Percentiles rank a stretch among this genome's conserved stretches.
phyloP scores from a whole-genome alignment of 225 moss, liverwort and hornwort genomes.

The Physcomitrellopsis africana region DNA sequence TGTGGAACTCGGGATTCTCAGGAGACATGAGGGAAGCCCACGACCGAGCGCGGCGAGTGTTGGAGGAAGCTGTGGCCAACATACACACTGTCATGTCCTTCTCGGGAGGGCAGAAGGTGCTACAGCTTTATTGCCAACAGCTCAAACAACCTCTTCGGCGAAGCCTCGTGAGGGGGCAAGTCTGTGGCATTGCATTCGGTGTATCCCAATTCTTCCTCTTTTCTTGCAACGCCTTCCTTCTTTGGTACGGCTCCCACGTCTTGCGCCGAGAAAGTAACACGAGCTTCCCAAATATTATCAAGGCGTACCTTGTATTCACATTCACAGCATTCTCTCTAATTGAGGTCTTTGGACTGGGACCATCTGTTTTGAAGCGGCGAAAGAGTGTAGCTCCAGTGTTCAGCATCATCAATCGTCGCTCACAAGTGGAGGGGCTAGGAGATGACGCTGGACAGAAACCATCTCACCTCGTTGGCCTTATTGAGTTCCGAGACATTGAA shows the following conservation, averaged over 20 bases:
- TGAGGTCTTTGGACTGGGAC: constrained; percentile 79
- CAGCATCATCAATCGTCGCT: constrained; percentile 69
- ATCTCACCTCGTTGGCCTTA: constrained; percentile 48
- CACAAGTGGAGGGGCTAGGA: constrained; percentile 44
- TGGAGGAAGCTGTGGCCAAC: constrained; percentile 82
- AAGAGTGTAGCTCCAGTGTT: constrained; percentile 69
- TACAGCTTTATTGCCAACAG: constrained; percentile 72
- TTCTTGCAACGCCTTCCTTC: constrained; percentile 67
- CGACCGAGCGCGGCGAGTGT: constrained; percentile 62
- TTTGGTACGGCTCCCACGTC: constrained; percentile 63
- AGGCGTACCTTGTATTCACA: constrained; percentile 73
- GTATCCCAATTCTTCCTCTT: constrained; percentile 76
- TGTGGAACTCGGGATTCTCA: constrained; percentile 84
- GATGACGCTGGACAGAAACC: constrained; percentile 75
- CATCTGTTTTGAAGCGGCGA: constrained; percentile 69
- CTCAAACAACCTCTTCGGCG: constrained; percentile 65
- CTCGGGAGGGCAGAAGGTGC: constrained; percentile 70
- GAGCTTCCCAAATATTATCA: constrained; percentile 66
- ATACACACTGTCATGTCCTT: constrained; percentile 84
- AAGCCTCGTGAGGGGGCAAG: constrained; percentile 69
- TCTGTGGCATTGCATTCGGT: constrained; percentile 66
- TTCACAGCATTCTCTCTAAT: constrained; percentile 80
- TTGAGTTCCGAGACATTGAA: constrained; percentile 82
- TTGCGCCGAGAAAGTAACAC: constrained; percentile 36
- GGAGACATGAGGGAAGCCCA: constrained; percentile 77